Conservation (phyloP, 2,329 filamentous ascomycete genomes). For the Pseudocercospora musae region DNA sequence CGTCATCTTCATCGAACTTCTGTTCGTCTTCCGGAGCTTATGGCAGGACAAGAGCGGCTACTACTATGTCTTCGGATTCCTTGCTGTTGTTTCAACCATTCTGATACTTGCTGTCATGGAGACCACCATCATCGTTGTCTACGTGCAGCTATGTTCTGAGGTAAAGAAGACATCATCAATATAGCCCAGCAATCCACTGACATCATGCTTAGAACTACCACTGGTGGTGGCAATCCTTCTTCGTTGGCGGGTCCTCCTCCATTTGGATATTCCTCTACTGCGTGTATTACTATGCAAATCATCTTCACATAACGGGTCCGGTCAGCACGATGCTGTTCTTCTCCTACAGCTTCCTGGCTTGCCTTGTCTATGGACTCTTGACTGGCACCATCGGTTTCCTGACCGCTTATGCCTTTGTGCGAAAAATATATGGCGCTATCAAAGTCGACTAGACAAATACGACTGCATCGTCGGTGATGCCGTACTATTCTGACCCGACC, state of each 20-base stretch:
- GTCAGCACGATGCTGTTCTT: slow-evolving; percentile 80
- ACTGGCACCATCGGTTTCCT: slow-evolving; percentile 83
- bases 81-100: slow-evolving; percentile 69
- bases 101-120: slow-evolving; percentile 75
- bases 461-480: background rate
- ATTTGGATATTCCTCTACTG: slow-evolving; percentile 82
- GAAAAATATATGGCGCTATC: slow-evolving; percentile 66
- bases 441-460: slow-evolving; percentile 34
- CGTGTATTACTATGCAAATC: slow-evolving; percentile 77
- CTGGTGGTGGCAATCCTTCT: slow-evolving; percentile 91
- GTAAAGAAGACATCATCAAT: slow-evolving; percentile 37
- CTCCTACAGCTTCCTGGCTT: slow-evolving; percentile 77
- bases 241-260: slow-evolving; percentile 71
- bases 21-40: slow-evolving; percentile 81
- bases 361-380: slow-evolving; percentile 73
- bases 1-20: slow-evolving; percentile 81
- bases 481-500: background rate
- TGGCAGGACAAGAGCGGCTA: slow-evolving; percentile 91
- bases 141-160: slow-evolving; percentile 77
- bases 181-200: slow-evolving; percentile 11
- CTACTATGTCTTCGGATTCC: slow-evolving; percentile 88
- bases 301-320: slow-evolving; percentile 76
- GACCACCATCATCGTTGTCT: slow-evolving; percentile 78
- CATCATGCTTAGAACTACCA: slow-evolving; percentile 62
- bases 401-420: slow-evolving; percentile 77